Base-by-base conservation (phyloP, 176 grass and related monocot genomes). In the Oryza meyeriana region DNA sequence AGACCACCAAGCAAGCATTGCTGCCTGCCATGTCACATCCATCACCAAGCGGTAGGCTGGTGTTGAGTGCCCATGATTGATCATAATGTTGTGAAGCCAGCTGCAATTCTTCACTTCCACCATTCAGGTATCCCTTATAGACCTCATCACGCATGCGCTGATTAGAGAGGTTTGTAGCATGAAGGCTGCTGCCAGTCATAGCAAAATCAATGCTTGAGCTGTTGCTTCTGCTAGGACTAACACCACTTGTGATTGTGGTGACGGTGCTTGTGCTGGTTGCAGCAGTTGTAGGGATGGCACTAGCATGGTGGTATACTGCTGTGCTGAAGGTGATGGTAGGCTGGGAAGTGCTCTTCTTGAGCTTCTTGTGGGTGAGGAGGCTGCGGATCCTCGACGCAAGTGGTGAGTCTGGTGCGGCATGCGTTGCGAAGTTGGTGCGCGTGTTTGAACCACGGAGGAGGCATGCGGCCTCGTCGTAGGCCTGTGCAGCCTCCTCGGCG, bases 401-500 rank as follows among this genome's bases (percentile, higher is more conserved):
- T 18, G 87, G 84, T 3, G 90, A 87, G 75, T 84, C 80, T 14
- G 76, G 50, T 8, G 38, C 41, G 0, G 40, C 18, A 2, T 80
- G 78, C 2, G 63, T 17, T n/a, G 70, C 84, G 75, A 92, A 92
- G 90, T 92, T 92, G 31, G 90, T 92, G 64, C 90, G 90, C 10
- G 90, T 92, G 84, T 92, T 92, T 8, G 90, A 83, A 4, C 90
- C 90, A 3, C 90, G 11, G 75, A 92, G 87, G 76, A 92, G 90
- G 45, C 84, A 92, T 5, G 90, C 90, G 3, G 90, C 90, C 76
- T 92, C 90, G 30, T 92, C 90, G 45, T 92, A 92, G 57, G 90
- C 87, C 18, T 80, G 76, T 0, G 90, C 90, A 0, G 90, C 90
- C 71, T 86, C 90, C 84, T 92, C 90, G 24, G 87, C 87, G 1